phyloP scores from a whole-genome alignment of 495 filamentous ascomycete species.

The Aspergillus sclerotioniger region DNA sequence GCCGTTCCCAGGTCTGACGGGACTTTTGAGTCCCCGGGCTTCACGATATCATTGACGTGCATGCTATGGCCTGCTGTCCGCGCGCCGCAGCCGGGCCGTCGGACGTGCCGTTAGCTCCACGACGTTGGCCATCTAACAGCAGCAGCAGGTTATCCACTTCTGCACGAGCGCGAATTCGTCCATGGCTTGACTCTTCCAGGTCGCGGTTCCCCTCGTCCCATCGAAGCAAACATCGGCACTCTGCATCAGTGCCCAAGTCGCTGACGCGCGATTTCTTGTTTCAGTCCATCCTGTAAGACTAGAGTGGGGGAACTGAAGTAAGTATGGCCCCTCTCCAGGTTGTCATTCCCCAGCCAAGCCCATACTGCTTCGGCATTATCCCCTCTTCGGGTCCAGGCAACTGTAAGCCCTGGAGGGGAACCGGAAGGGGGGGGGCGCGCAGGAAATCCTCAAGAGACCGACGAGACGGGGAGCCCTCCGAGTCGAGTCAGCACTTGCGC shows the following conservation, averaged over 20 bases:
- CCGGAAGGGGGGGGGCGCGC: neutral
- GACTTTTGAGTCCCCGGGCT: constrained; percentile 8
- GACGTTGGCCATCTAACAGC: constrained; percentile 14
- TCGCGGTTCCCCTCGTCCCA: constrained; percentile 11
- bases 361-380: neutral
- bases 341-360: neutral
- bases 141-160: constrained; percentile 19
- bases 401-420: neutral
- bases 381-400: neutral
- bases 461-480: too few species aligned
- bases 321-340: neutral
- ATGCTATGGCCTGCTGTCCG: constrained; percentile 25
- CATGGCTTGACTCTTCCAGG: constrained; percentile 4
- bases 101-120: constrained; percentile 24
- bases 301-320: neutral
- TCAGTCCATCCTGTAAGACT: constrained; percentile 7
- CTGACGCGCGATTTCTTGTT: constrained; percentile 9
- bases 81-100: constrained; percentile 27
- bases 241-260: constrained; percentile 30
- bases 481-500: neutral
- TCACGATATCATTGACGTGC: constrained; percentile 23
- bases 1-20: constrained; percentile 14
- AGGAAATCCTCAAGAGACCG: neutral
- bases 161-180: constrained; percentile 23
- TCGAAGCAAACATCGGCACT: constrained; percentile 10